Percentiles rank a stretch among this genome's conserved stretches.
These are phyloP conservation scores for Flaveria sonorensis DNA, from an alignment of 129 eudicot genomes.

Conservation along the genomic window DNA sequence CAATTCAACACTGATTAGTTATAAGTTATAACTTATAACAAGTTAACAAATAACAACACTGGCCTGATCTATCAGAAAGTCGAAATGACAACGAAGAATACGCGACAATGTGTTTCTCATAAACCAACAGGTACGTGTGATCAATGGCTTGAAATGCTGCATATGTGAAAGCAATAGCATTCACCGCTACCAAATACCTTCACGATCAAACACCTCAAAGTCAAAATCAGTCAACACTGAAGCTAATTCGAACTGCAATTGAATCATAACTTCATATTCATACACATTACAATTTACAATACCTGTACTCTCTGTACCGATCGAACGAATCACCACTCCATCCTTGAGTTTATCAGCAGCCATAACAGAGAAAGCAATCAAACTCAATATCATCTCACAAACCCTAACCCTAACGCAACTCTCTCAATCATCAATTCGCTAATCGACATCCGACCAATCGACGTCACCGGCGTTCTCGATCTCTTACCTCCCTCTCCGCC, in stretches of 20 bases:
- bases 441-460: constrained; percentile 45
- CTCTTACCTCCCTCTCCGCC: constrained; percentile 40
- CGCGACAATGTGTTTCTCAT: constrained; percentile 44
- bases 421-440: constrained; percentile 41
- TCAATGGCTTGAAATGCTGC: constrained; percentile 72
- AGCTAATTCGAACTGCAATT: constrained; percentile 1
- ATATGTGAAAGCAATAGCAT: constrained; percentile 62
- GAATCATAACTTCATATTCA: background rate
- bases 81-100: constrained; percentile 63
- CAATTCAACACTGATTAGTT: background rate
- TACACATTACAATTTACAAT: background rate
- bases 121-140: constrained; percentile 49
- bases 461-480: constrained; percentile 48
- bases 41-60: constrained; percentile 29
- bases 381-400: constrained; percentile 51
- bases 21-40: too few species aligned
- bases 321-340: constrained; percentile 98
- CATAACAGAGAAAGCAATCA: constrained; percentile 83
- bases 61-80: constrained; percentile 88
- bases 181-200: constrained; percentile 73
- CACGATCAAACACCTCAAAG: constrained; percentile 7
- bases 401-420: constrained; percentile 65
- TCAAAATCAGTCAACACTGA: constrained; percentile 9
- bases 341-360: constrained; percentile 90
- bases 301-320: constrained; percentile 92